phyloP scores from a whole-genome alignment of 345 rosid genomes.

The Salix dunnii region DNA sequence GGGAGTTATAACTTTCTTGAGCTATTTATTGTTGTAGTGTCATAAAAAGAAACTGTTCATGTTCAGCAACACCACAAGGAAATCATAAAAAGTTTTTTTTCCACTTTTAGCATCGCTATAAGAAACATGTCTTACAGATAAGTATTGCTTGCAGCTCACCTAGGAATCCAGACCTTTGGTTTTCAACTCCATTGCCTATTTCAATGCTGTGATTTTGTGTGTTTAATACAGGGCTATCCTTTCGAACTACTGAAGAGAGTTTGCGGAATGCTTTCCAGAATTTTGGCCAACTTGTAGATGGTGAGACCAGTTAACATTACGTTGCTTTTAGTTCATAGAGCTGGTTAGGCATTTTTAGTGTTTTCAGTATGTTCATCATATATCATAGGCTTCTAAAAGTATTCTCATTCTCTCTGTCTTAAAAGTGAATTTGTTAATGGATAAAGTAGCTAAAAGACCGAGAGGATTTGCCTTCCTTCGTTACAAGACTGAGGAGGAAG shows the following conservation, averaged over 20 bases:
- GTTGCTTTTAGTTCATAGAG: background rate
- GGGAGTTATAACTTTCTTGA: too few relatives aligned
- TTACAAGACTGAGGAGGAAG: slow-evolving; percentile 69
- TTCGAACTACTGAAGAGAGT: slow-evolving; percentile 69
- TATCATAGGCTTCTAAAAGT: background rate
- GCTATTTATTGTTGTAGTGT: too few relatives aligned
- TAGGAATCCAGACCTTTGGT: background rate
- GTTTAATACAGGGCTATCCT: slow-evolving; percentile 59
- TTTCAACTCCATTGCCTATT: background rate
- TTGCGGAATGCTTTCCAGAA: slow-evolving; percentile 62
- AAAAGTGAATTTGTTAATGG: slow-evolving; percentile 77
- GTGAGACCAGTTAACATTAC: slow-evolving; percentile 30
- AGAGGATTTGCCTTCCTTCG: slow-evolving; percentile 76
- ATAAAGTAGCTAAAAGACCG: slow-evolving; percentile 68
- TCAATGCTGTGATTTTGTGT: background rate
- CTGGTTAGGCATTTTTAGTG: background rate
- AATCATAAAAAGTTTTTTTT: too few relatives aligned
- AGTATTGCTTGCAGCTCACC: background rate
- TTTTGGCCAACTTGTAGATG: slow-evolving; percentile 60
- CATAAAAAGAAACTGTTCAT: too few relatives aligned
- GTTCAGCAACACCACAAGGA: too few relatives aligned
- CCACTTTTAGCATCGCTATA: background rate
- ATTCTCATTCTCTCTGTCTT: background rate
- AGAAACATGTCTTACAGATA: background rate
- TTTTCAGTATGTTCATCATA: background rate